These are phyloP conservation scores for Trichoderma lentiforme DNA, from an alignment of 2,329 filamentous ascomycete species.

Conservation along the genomic window DNA sequence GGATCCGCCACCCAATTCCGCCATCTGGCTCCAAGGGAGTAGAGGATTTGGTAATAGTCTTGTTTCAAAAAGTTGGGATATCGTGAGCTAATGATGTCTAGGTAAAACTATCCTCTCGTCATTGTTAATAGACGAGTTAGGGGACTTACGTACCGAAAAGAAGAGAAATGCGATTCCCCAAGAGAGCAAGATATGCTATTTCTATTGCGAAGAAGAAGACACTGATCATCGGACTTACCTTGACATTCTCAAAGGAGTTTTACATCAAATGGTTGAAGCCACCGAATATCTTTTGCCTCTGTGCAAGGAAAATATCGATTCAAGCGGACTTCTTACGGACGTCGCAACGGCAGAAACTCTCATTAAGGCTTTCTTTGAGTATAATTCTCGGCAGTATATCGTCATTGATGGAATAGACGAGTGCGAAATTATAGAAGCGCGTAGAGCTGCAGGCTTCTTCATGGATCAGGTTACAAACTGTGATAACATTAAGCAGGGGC, in stretches of 20 bases:
- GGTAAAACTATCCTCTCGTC: background rate
- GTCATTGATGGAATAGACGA: slow-evolving; percentile 5
- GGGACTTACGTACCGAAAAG: background rate
- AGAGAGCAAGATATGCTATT: background rate
- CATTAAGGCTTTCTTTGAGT: background rate
- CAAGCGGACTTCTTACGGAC: background rate
- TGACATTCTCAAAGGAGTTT: background rate
- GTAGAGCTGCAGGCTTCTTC: background rate
- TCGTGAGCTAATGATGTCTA: background rate
- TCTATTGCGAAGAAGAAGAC: slow-evolving; percentile 9
- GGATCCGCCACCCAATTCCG: background rate
- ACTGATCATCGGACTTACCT: background rate
- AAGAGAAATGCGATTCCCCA: background rate
- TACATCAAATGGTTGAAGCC: background rate
- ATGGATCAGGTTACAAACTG: background rate
- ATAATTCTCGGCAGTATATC: background rate
- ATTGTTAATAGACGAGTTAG: background rate
- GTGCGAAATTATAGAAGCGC: background rate
- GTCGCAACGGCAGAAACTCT: background rate
- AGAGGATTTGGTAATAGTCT: background rate
- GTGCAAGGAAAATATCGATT: background rate
- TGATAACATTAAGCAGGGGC: background rate
- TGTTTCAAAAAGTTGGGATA: background rate
- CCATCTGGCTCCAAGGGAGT: background rate
- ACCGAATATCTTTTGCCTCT: background rate